Evolutionary conservation across 768 basidiomycete genomes (phyloP).

Genomic region (Psilocybe azurescens): DNA sequence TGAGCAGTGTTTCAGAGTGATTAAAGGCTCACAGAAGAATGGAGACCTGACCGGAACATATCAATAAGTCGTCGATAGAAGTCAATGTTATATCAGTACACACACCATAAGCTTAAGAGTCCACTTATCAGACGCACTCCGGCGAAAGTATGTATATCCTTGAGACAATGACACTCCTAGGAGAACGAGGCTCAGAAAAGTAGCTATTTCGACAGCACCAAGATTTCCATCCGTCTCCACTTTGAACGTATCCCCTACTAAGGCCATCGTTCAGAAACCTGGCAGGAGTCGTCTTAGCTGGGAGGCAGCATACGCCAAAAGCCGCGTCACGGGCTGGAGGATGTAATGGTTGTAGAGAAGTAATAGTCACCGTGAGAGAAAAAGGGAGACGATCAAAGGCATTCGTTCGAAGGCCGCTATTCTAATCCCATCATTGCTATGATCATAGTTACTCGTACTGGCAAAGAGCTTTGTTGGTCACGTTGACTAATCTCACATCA

Average conservation of each 20-base stretch:
- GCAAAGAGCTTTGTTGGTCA: neutral
- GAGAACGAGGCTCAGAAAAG: conserved; percentile 21
- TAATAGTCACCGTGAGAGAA: neutral
- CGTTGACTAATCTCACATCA: conserved; percentile 7
- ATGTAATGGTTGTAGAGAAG: neutral
- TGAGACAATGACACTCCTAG: conserved; percentile 22
- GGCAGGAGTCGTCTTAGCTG: neutral
- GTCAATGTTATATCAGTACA: neutral
- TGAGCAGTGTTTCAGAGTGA: neutral
- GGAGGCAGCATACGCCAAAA: neutral
- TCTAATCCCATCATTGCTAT: neutral
- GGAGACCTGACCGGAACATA: conserved; percentile 8
- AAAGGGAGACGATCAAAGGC: neutral
- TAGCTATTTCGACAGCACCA: conserved; percentile 23
- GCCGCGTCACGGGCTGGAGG: neutral
- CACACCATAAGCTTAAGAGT: conserved; percentile 20
- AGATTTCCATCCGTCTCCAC: conserved; percentile 21
- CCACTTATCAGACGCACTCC: conserved; percentile 13
- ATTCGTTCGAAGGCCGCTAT: neutral
- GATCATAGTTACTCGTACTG: neutral
- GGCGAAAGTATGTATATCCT: conserved; percentile 19
- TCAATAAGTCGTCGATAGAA: neutral
- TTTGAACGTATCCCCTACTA: neutral
- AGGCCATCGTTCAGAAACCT: neutral
- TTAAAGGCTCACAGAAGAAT: conserved; percentile 15